Conservation (phyloP, 2,329 filamentous ascomycete species). For the Nemania diffusa region DNA sequence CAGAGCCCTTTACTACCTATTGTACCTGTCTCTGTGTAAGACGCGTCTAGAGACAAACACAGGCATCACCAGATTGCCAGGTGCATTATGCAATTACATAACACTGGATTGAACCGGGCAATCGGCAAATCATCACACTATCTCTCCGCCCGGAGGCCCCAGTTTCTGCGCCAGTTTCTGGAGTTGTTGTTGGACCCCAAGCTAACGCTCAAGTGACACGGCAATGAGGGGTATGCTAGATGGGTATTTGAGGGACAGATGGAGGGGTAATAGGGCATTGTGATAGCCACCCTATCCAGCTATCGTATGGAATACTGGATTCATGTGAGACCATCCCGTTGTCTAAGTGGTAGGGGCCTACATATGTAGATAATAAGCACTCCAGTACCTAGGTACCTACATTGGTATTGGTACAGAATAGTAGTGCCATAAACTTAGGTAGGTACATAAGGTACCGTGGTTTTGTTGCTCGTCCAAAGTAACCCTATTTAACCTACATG, state of each 20-base stretch:
- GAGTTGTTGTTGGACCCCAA: constrained; percentile 23
- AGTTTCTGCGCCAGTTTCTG: constrained; percentile 20
- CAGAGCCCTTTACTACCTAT: background rate
- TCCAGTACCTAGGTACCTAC: background rate
- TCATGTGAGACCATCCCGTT: constrained; percentile 32
- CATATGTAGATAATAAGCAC: background rate
- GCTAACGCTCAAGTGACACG: constrained; percentile 25
- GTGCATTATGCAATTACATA: constrained; percentile 22
- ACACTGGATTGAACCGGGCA: constrained; percentile 19
- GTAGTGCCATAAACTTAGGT: too few species aligned
- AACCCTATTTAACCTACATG: too few species aligned
- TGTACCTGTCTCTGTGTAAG: background rate
- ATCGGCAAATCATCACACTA: constrained; percentile 35
- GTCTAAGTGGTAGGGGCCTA: too few species aligned
- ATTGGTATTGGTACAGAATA: too few species aligned
- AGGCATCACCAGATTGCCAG: constrained; percentile 1
- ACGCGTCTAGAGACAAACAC: background rate
- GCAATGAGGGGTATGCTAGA: constrained; percentile 20
- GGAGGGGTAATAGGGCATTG: constrained; percentile 19
- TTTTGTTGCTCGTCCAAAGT: background rate
- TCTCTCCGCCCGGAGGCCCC: constrained; percentile 13
- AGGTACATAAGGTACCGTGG: too few species aligned
- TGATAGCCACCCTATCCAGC: background rate
- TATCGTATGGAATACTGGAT: constrained; percentile 20
- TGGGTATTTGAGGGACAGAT: constrained; percentile 11